Evolutionary conservation across 2,329 filamentous ascomycete species (phyloP).

Genomic region (Blastomyces gilchristii): DNA sequence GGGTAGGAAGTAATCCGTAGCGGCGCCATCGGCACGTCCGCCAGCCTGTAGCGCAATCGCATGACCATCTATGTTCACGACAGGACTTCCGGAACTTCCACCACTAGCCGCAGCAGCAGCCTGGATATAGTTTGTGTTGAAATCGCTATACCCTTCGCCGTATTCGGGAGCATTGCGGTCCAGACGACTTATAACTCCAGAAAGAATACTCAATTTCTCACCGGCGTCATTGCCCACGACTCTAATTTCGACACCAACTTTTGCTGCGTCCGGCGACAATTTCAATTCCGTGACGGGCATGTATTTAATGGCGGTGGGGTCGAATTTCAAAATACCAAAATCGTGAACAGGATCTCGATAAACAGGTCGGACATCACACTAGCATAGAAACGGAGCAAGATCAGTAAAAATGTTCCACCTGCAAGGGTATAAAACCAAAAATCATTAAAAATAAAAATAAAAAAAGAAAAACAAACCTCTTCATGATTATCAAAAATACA

Average conservation of each 20-base stretch:
- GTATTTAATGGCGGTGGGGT: conserved; percentile 92
- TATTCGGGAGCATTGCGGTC: conserved; percentile 97
- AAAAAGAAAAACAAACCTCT: conserved; percentile 39
- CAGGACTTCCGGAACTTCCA: conserved; percentile 94
- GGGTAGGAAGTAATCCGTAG: conserved; percentile 94
- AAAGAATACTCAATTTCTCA: conserved; percentile 95
- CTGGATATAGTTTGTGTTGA: conserved; percentile 94
- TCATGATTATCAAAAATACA: conserved; percentile 99
- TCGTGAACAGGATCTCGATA: conserved; percentile 98
- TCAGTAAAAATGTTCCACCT: conserved; percentile 1
- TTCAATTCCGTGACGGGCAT: conserved; percentile 77
- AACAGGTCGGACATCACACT: conserved; percentile 90
- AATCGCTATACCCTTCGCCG: conserved; percentile 94
- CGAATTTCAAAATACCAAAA: conserved; percentile 93
- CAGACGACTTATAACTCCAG: conserved; percentile 89
- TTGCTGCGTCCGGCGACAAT: conserved; percentile 73
- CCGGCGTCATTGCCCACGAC: conserved; percentile 98
- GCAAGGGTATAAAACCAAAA: background rate
- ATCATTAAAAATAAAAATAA: background rate
- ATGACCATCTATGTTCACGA: conserved; percentile 88
- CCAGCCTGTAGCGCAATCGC: conserved; percentile 91
- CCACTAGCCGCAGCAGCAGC: conserved; percentile 94
- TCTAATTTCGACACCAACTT: conserved; percentile 84
- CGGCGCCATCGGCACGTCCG: conserved; percentile 84
- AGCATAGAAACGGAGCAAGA: conserved; percentile 19